Conservation (phyloP, 345 rosid genomes). For the Gynandropsis gynandra region DNA sequence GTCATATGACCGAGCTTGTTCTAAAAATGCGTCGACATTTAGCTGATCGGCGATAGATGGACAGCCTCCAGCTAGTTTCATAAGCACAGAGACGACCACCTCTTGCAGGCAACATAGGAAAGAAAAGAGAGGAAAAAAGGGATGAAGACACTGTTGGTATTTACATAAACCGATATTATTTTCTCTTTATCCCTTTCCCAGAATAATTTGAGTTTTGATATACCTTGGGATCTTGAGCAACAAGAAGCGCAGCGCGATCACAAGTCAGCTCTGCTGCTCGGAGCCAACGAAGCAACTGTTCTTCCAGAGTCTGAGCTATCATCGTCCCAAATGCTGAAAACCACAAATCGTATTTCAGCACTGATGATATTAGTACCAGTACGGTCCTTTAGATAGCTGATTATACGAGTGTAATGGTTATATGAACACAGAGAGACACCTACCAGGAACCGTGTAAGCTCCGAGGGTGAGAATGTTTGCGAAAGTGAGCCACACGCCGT, state of each 20-base stretch:
- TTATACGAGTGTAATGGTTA: too few relatives aligned
- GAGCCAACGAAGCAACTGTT: constrained; percentile 83
- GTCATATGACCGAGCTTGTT: constrained; percentile 95
- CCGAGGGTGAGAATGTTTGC: constrained; percentile 91
- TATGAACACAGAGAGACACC: constrained; percentile 16
- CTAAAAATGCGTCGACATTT: constrained; percentile 90
- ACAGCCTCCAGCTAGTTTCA: constrained; percentile 95
- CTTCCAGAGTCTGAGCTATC: constrained; percentile 81
- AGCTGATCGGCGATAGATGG: constrained; percentile 91
- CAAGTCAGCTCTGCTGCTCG: constrained; percentile 95
- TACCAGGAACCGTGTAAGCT: constrained; percentile 90
- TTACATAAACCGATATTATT: not conserved
- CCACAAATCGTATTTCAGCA: constrained; percentile 13
- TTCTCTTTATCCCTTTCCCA: not conserved
- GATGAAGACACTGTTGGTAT: constrained; percentile 14
- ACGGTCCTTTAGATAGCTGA: too few relatives aligned
- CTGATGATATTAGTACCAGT: not conserved
- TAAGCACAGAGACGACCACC: constrained; percentile 89
- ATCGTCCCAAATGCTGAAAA: constrained; percentile 69
- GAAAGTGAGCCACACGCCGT: constrained; percentile 95
- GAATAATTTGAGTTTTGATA: not conserved
- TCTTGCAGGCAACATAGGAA: constrained; percentile 53
- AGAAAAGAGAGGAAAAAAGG: constrained; percentile 22
- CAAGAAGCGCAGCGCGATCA: constrained; percentile 98
- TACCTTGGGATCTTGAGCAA: constrained; percentile 93